Base-by-base conservation (phyloP, 768 basidiomycete species). In the Clitopilus passeckerianus region DNA sequence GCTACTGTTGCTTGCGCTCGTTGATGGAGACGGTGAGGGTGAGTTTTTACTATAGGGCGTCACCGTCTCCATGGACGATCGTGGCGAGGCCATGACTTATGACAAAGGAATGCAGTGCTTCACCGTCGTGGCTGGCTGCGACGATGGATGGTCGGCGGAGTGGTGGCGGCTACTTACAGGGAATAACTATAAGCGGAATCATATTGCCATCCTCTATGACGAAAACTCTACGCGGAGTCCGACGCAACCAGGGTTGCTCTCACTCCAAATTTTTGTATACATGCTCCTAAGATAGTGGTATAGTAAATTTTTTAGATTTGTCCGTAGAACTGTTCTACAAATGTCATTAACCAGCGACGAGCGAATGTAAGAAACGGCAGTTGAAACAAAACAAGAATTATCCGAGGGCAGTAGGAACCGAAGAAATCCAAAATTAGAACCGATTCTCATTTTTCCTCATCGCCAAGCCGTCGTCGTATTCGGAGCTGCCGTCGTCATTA, bases 381-480 rank as follows among this genome's bases (percentile, higher is more conserved):
- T 62, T 58, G 60, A 54, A 63, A 22, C 61, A 59, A 57, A 65
- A 57, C 58, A 33, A 61, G 20, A 60, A 56, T 54, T 60, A 58
- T 34, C 59, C 24, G 15, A 54, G 18, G 34, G 30, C 56, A 58
- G 22, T 58, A 58, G 53, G 20, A 53, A 44, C 53, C 35, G 37
- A 27, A 46, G 22, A 30, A 44, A 60, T 35, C 27, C 22, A 41
- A 10, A 30, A 57, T 72, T 63, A 80, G 60, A 78, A 78, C 35
- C 76, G 72, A 60, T 74, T 73, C 43, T 76, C 74, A 18, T 65
- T 62, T 62, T 67, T 71, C 61, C 62, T 71, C 73, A 77, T 75
- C 72, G 77, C 75, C 60, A 79, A 66, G 44, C 77, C 75, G 14
- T 84, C 82, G 59, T 85, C 82, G 62, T 77, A 77, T 57, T 81